Evolutionary conservation across 345 rosid species (phyloP), one percentile per base, ranked within the genome.

Genomic region (Viola odorata): DNA sequence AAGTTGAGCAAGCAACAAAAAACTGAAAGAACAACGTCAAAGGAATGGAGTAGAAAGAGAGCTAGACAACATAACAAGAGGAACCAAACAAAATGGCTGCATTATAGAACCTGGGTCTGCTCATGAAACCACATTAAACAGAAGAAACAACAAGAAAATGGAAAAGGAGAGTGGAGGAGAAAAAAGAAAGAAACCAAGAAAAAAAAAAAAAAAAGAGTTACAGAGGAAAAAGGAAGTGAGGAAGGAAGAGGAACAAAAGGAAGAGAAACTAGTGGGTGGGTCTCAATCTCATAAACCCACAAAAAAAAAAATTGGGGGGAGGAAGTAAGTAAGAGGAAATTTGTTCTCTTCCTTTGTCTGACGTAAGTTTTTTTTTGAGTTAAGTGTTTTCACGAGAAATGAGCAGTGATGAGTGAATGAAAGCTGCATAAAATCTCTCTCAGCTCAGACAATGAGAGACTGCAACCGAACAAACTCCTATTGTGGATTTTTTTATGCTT

Each of bases 331-430:
- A 7, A 53, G 65, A 73, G 64, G 79, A 80, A 69, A 67, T 73
- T 11, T 36, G 50, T 39, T 16, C 3, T 36, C 67, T 70, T 70
- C 73, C 42, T 42, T 42, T 6, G 1, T 3, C 44, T 55, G 60
- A 69, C 51, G 58, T 41, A 69, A 69, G 71, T 65, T 13, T 15
- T 39, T 62, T 51, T 45, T n/a, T n/a, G n/a, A n/a, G n/a, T n/a
- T n/a, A n/a, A 11, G 11, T 59, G 53, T 77, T 61, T 76, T 88
- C 94, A 90, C 95, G 91, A 77, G 88, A 81, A 78, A 81, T 68
- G 79, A 62, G 79, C 81, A 74, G 86, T 62, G 73, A 52, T 50
- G 76, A 80, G 72, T 77, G 79, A 78, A 74, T 69, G 78, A 72
- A 81, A 69, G 65, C 73, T 72, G 81, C 87, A 66, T 60, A 49